These are phyloP conservation scores for Hyaloscypha bicolor DNA, from an alignment of 495 filamentous ascomycete genomes.

Conservation along the genomic window DNA sequence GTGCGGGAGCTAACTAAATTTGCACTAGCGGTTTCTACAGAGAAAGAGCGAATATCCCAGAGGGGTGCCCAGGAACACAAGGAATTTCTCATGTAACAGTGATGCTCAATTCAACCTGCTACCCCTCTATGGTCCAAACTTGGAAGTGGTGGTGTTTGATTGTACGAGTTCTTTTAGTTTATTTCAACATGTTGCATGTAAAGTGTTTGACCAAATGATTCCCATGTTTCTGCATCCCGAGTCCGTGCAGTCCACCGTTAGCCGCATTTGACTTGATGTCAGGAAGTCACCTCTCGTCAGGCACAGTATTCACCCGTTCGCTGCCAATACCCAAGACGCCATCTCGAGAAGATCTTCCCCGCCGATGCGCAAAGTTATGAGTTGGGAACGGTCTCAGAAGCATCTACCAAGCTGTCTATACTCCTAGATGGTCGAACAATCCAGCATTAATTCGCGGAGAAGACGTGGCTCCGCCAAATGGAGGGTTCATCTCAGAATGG, in stretches of 20 bases:
- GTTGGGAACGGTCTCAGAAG: background rate
- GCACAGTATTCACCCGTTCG: background rate
- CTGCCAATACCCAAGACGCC: background rate
- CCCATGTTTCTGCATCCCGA: conserved; percentile 1
- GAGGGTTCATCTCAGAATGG: conserved; percentile 33
- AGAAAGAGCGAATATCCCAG: too few species aligned
- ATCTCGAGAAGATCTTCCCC: background rate
- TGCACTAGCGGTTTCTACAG: background rate
- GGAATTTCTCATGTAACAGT: background rate
- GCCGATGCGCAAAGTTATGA: conserved; percentile 18
- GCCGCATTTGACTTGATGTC: conserved; percentile 20
- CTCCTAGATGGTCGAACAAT: conserved; percentile 25
- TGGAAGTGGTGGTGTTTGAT: background rate
- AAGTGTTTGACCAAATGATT: conserved; percentile 8
- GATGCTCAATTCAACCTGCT: background rate
- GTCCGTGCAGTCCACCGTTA: conserved; percentile 21
- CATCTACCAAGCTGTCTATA: background rate
- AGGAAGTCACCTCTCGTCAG: conserved; percentile 7
- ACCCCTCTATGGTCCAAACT: background rate
- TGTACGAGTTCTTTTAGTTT: background rate
- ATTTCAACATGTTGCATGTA: background rate
- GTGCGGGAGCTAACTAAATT: background rate
- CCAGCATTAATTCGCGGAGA: conserved; percentile 12
- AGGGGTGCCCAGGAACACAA: background rate
- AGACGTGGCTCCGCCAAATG: conserved; percentile 36